These are phyloP conservation scores for Dioscorea dumetorum DNA, from an alignment of 106 monocot species.

Conservation along the genomic window DNA sequence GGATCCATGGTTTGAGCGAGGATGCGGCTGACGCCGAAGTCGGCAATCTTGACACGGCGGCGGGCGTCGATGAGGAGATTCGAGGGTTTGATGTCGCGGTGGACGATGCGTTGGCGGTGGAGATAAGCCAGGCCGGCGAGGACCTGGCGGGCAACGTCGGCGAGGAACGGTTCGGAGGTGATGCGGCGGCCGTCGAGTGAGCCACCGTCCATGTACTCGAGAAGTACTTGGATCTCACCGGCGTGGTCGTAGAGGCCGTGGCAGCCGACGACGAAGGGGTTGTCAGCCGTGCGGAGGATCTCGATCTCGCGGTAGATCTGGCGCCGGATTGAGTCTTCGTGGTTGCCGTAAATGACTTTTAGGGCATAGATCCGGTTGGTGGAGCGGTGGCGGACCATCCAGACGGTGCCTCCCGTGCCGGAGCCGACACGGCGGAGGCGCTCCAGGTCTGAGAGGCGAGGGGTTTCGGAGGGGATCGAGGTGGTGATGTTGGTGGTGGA, in stretches of 20 bases:
- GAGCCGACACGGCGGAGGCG: slow-evolving; percentile 65
- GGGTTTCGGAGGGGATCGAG: slow-evolving; percentile 5
- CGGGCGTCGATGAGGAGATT: slow-evolving; percentile 70
- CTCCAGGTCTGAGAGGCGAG: slow-evolving; percentile 52
- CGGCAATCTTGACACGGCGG: slow-evolving; percentile 83
- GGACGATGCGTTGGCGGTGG: slow-evolving; percentile 69
- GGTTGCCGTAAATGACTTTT: slow-evolving; percentile 65
- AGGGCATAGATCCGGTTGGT: slow-evolving; percentile 43
- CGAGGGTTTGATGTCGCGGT: slow-evolving; percentile 93
- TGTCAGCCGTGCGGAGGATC: slow-evolving; percentile 58
- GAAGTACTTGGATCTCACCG: slow-evolving; percentile 71
- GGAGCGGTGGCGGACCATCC: slow-evolving; percentile 50
- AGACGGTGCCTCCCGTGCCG: slow-evolving; percentile 63
- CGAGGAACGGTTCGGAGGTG: slow-evolving; percentile 34
- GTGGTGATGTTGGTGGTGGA: not conserved
- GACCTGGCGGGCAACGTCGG: slow-evolving; percentile 58
- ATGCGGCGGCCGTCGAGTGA: slow-evolving; percentile 50
- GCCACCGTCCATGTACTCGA: slow-evolving; percentile 71
- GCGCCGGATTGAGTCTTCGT: slow-evolving; percentile 50
- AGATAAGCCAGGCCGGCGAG: slow-evolving; percentile 77
- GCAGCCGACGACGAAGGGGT: slow-evolving; percentile 65
- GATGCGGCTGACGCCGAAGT: slow-evolving; percentile 88
- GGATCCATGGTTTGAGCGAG: slow-evolving; percentile 81
- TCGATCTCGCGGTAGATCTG: slow-evolving; percentile 74
- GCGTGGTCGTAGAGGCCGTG: slow-evolving; percentile 69